Percentiles rank a stretch among this genome's conserved stretches.
These are phyloP conservation scores for Globisporangium yorkense DNA, from an alignment of 352 stramenopile genomes.

Conservation along the genomic window DNA sequence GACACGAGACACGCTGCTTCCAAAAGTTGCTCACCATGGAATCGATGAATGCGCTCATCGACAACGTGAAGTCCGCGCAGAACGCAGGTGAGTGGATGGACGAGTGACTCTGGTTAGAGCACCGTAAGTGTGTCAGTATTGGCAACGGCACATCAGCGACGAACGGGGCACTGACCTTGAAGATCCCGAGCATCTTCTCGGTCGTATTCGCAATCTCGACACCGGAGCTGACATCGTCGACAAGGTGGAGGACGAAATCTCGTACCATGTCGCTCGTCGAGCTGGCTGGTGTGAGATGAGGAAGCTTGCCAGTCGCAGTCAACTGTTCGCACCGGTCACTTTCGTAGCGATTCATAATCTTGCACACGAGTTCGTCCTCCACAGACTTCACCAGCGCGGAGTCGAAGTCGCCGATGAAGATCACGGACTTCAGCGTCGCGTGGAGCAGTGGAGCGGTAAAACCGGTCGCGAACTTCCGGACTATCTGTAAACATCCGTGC, in stretches of 20 bases:
- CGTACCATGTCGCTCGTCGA: constrained; percentile 23
- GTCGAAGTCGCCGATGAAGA: constrained; percentile 77
- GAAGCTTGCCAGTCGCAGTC: constrained; percentile 6
- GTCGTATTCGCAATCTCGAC: constrained; percentile 64
- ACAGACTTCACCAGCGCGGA: constrained; percentile 49
- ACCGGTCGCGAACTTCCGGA: constrained; percentile 31
- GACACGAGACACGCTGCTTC: not conserved
- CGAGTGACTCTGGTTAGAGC: constrained; percentile 40
- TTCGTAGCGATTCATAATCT: constrained; percentile 71
- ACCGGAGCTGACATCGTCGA: constrained; percentile 55
- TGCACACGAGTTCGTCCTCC: constrained; percentile 66
- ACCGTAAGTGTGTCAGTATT: not conserved
- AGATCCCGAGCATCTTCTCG: constrained; percentile 59
- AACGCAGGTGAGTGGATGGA: constrained; percentile 70
- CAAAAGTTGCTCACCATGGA: not conserved
- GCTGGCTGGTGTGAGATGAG: constrained; percentile 3
- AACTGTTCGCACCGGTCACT: constrained; percentile 22
- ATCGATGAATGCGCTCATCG: constrained; percentile 29
- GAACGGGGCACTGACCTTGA: constrained; percentile 41
- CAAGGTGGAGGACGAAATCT: constrained; percentile 40
- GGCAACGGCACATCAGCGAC: not conserved
- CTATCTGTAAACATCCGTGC: constrained; percentile 21
- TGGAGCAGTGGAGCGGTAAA: constrained; percentile 57
- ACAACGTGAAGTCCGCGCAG: constrained; percentile 39
- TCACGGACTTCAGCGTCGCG: constrained; percentile 56